Evolutionary conservation across 1,284 basidiomycete species (phyloP).

Genomic region (Fomitiporia mediterranea): DNA sequence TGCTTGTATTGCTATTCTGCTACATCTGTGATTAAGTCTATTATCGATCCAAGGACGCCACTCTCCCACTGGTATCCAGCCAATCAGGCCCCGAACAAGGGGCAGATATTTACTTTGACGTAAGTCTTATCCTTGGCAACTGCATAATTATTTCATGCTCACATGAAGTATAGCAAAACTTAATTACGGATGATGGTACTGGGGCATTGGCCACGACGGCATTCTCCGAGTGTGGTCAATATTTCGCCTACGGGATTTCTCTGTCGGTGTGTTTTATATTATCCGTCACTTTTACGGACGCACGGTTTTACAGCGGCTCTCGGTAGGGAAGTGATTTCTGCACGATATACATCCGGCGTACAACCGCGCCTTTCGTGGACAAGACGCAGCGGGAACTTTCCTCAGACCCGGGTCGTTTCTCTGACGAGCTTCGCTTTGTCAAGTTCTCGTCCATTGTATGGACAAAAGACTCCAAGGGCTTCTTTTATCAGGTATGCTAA

Average conservation of each 20-base stretch:
- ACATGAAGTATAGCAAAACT: slow-evolving; percentile 49
- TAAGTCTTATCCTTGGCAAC: slow-evolving; percentile 29
- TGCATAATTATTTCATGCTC: slow-evolving; percentile 7
- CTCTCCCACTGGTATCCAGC: slow-evolving; percentile 48
- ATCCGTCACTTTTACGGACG: not conserved
- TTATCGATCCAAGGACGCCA: slow-evolving; percentile 56
- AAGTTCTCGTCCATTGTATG: slow-evolving; percentile 72
- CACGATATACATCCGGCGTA: slow-evolving; percentile 63
- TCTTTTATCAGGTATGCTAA: slow-evolving; percentile 70
- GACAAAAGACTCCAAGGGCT: slow-evolving; percentile 74
- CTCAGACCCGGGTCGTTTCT: slow-evolving; percentile 47
- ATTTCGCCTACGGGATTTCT: slow-evolving; percentile 75
- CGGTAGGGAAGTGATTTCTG: slow-evolving; percentile 71
- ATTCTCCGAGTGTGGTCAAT: slow-evolving; percentile 65
- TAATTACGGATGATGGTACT: slow-evolving; percentile 71
- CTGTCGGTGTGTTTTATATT: slow-evolving; percentile 46
- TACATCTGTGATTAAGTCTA: slow-evolving; percentile 39
- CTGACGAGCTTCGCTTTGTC: slow-evolving; percentile 67
- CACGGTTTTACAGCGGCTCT: not conserved
- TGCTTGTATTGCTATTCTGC: not conserved
- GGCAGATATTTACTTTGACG: slow-evolving; percentile 75
- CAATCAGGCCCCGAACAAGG: slow-evolving; percentile 35
- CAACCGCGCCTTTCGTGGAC: slow-evolving; percentile 49
- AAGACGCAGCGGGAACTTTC: slow-evolving; percentile 36
- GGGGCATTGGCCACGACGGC: slow-evolving; percentile 53